phyloP scores from a whole-genome alignment of 331 rosid genomes.

The Erythrophleum ivorense region DNA sequence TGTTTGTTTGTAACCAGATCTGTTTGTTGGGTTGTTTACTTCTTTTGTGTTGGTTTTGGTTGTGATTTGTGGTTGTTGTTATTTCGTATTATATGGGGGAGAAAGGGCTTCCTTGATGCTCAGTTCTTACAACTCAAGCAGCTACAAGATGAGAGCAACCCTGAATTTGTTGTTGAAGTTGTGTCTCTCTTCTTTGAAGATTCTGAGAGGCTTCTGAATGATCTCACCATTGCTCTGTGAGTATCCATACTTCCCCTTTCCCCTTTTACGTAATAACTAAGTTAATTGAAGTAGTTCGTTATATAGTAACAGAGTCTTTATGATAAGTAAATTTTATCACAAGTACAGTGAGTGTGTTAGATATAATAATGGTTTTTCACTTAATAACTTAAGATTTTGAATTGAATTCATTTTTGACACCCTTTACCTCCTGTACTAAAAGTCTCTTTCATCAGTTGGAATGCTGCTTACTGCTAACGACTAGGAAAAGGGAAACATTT shows the following conservation, averaged over 20 bases:
- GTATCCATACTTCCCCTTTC: constrained; percentile 31
- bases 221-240: constrained; percentile 83
- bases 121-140: constrained; percentile 95
- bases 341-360: not conserved
- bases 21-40: constrained; percentile 29
- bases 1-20: constrained; percentile 7
- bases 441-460: not conserved
- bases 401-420: not conserved
- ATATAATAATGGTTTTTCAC: not conserved
- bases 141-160: constrained; percentile 95
- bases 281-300: not conserved
- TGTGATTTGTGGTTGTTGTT: constrained; percentile 33
- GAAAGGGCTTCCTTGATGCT: constrained; percentile 76
- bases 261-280: not conserved
- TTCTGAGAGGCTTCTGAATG: constrained; percentile 92
- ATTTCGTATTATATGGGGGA: constrained; percentile 28
- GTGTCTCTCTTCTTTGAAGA: constrained; percentile 94
- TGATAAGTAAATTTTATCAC: not conserved
- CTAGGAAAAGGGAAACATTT: constrained; percentile 27
- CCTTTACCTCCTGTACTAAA: not conserved
- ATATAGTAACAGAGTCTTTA: not conserved
- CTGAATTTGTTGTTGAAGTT: constrained; percentile 92
- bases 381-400: not conserved
- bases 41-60: constrained; percentile 18
- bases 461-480: not conserved